These are phyloP conservation scores for Mrakia gelida DNA, from an alignment of 768 basidiomycete genomes.

Conservation along the genomic window DNA sequence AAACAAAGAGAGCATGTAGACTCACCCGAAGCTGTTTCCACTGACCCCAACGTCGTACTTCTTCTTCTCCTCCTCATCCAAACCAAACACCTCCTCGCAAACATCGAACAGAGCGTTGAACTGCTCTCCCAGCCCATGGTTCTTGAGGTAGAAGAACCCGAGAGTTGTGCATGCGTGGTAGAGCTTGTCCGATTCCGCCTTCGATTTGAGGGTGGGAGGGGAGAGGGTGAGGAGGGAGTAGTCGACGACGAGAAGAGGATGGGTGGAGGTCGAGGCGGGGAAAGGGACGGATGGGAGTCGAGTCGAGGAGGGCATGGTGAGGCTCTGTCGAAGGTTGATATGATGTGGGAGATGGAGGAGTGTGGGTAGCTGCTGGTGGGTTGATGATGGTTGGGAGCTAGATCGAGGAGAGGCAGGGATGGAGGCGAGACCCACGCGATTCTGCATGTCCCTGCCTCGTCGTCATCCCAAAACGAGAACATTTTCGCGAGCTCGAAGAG, in stretches of 20 bases:
- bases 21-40: constrained; percentile 20
- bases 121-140: constrained; percentile 51
- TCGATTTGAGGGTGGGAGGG: constrained; percentile 40
- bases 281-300: constrained; percentile 44
- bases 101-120: constrained; percentile 56
- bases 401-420: no score
- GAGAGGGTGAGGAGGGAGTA: constrained; percentile 50
- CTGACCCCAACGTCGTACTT: constrained; percentile 37
- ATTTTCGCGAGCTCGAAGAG: no score
- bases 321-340: background rate
- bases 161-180: constrained; percentile 59
- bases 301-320: constrained; percentile 2
- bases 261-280: constrained; percentile 54
- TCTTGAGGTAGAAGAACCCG: constrained; percentile 66
- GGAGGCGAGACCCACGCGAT: no score
- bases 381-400: no score
- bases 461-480: no score
- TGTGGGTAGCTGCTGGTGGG: no score
- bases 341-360: no score
- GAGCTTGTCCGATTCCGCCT: constrained; percentile 52
- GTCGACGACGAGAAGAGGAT: constrained; percentile 58
- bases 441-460: no score
- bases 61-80: constrained; percentile 58
- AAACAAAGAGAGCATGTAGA: background rate
- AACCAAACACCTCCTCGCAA: constrained; percentile 54